Evolutionary conservation across 257 asterid genomes (phyloP).

Genomic region (Nicotiana undulata): DNA sequence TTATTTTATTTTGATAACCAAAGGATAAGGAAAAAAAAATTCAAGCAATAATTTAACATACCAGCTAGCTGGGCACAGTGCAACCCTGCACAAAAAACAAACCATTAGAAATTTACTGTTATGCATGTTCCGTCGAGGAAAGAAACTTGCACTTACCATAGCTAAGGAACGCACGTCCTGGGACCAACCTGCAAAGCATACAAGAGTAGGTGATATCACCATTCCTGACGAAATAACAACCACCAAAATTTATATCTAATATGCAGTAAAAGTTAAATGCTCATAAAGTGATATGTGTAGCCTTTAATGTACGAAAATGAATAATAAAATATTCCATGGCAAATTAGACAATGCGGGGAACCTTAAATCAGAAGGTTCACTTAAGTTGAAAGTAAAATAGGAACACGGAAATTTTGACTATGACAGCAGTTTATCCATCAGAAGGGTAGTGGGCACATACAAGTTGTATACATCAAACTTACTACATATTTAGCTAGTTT

Average conservation of each 20-base stretch:
- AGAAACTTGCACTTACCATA: conserved; percentile 49
- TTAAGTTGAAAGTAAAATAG: background rate
- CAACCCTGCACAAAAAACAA: conserved; percentile 56
- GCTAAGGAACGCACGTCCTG: conserved; percentile 86
- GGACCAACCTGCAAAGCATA: conserved; percentile 56
- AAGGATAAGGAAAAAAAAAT: background rate
- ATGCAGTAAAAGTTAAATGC: background rate
- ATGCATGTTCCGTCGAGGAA: background rate
- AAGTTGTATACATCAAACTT: background rate
- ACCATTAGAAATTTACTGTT: conserved; percentile 8
- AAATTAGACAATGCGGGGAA: background rate
- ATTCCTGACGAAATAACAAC: background rate
- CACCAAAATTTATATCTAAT: background rate
- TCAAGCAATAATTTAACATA: conserved; percentile 18
- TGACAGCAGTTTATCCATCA: conserved; percentile 2
- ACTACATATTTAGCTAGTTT: background rate
- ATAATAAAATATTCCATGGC: background rate
- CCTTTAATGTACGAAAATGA: background rate
- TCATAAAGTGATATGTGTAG: background rate
- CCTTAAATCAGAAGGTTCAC: background rate
- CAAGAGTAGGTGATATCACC: background rate
- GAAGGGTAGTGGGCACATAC: background rate
- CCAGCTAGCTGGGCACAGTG: conserved; percentile 97
- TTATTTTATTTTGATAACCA: too few relatives aligned
- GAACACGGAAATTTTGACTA: background rate